Conservation (phyloP, 2,329 filamentous ascomycete species). For the Daldinia sp. region DNA sequence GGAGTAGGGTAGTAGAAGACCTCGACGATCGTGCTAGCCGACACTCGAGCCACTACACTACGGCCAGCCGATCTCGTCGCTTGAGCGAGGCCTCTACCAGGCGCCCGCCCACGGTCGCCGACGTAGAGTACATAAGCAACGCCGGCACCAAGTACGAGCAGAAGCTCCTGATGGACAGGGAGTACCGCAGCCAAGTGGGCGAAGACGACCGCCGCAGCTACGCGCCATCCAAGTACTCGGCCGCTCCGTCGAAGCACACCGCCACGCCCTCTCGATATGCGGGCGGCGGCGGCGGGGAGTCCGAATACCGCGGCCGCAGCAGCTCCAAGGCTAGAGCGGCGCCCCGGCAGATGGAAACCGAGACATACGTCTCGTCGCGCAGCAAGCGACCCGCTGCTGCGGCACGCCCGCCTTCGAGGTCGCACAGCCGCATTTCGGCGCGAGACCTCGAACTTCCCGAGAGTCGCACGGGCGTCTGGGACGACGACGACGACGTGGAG, state of each 20-base stretch:
- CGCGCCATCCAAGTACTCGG: conserved; percentile 17
- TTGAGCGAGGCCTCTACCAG: conserved; percentile 50
- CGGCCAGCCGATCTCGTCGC: conserved; percentile 2
- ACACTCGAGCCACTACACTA: neutral
- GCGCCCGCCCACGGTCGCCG: conserved; percentile 56
- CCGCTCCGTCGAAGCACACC: conserved; percentile 17
- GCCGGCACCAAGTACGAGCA: conserved; percentile 54
- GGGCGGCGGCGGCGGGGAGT: conserved; percentile 11
- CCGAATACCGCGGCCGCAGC: conserved; percentile 29
- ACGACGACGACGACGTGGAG: conserved; percentile 57
- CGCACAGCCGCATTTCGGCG: conserved; percentile 52
- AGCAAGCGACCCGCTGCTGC: conserved; percentile 56
- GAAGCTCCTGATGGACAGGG: conserved; percentile 47
- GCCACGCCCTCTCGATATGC: conserved; percentile 22
- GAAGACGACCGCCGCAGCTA: conserved; percentile 35
- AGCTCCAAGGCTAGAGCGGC: conserved; percentile 31
- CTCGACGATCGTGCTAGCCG: conserved; percentile 44
- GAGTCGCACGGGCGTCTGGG: conserved; percentile 49
- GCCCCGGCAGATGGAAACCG: conserved; percentile 54
- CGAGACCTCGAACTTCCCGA: conserved; percentile 56
- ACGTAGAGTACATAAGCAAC: conserved; percentile 58
- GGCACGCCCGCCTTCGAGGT: conserved; percentile 50
- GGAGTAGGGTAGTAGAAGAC: conserved; percentile 54
- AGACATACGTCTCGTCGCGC: conserved; percentile 61
- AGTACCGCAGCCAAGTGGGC: conserved; percentile 36